Conservation (phyloP, 768 basidiomycete species). For the Trametes cingulata region DNA sequence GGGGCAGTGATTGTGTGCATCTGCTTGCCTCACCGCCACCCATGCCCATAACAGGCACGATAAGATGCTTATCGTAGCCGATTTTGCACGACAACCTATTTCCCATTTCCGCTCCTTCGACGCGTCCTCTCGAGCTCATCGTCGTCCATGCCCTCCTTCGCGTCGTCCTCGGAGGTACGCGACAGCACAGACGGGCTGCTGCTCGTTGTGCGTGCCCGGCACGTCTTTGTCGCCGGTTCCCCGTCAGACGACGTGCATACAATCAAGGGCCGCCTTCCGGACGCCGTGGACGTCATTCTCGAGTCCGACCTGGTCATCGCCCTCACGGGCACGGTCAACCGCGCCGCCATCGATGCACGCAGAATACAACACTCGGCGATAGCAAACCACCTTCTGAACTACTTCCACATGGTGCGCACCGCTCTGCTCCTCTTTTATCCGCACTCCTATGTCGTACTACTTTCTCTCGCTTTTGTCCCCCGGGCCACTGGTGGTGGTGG, state of each 20-base stretch:
- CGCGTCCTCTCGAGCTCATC: not conserved
- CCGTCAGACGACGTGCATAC: conserved; percentile 33
- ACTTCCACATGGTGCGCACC: conserved; percentile 48
- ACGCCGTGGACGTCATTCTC: conserved; percentile 49
- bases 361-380: conserved; percentile 53
- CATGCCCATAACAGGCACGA: conserved; percentile 9
- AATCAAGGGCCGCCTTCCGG: conserved; percentile 38
- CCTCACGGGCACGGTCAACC: conserved; percentile 55
- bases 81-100: not conserved
- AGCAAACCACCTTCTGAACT: conserved; percentile 48
- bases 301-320: conserved; percentile 52
- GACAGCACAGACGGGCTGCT: conserved; percentile 45
- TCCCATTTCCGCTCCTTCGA: not conserved
- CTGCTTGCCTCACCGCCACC: conserved; percentile 29
- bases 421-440: not conserved
- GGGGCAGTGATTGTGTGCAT: conserved; percentile 31
- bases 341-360: conserved; percentile 38
- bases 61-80: conserved; percentile 20
- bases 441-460: conserved; percentile 6
- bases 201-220: conserved; percentile 48
- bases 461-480: conserved; percentile 3
- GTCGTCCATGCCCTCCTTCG: conserved; percentile 26
- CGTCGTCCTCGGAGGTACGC: conserved; percentile 37
- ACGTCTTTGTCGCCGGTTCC: conserved; percentile 41
- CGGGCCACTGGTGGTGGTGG: conserved; percentile 9